Base-by-base conservation (phyloP, 2,329 filamentous ascomycete genomes). In the Penicillium brevicompactum region DNA sequence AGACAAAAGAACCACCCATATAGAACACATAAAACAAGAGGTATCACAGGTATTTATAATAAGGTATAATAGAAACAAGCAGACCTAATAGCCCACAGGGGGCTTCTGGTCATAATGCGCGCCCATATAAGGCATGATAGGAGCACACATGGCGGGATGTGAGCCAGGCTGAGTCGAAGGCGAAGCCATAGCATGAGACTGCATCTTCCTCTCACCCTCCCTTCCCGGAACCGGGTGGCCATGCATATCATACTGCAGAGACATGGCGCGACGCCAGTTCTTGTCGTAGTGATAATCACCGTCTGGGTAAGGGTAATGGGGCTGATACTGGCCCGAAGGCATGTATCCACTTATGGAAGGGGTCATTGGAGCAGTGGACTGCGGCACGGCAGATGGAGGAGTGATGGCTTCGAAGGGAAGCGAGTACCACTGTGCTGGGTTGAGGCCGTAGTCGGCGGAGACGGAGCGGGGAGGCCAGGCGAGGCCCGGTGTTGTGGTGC, bases 241-340 rank as follows among this genome's bases (percentile, higher is more conserved):
- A 49, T 56, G 13, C 59, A 64, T 56, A 51, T 60, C 64, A 53
- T 70, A 69, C 13, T 69, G 62, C n/a, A 67, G 57, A 22, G 67
- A 65, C 55, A 68, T 61, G 22, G 62, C 60, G 4, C 67, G 68
- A 45, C 67, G 66, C 68, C 69, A 74, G 16, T 62, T 55, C 55
- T 68, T 72, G 3, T 56, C 9, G 37, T 65, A 63, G 18, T 61
- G 38, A 24, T 64, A 63, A 4, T 67, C 59, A 2, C 53, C 46
- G 13, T 53, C 34, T 47, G 65, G 62, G 7, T 55, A 56, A 21
- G 49, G 51, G n/a, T 61, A 66, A 10, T 67, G 18, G 18, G 18
- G 67, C 14, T 60, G 52, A 24, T 60, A 70, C 4, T 56, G 51
- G 3, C 55, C 62, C 8, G 58, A 48, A n/a, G 66, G 61, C 5